Evolutionary conservation across 495 filamentous ascomycete species (phyloP).

Genomic region (Gamarada debralockiae): DNA sequence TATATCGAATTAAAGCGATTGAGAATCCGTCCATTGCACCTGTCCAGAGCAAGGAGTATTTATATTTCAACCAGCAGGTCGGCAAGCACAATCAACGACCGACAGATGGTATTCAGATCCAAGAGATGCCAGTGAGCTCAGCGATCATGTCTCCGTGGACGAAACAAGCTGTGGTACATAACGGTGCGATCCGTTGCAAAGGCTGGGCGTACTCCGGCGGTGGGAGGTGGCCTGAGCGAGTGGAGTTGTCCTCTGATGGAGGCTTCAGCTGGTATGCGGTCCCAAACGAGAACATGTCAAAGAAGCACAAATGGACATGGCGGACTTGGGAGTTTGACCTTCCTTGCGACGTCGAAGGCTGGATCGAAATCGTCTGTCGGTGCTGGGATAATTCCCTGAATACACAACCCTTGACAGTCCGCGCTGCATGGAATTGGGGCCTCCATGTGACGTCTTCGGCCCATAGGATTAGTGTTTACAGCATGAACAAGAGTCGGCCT

Average conservation of each 20-base stretch:
- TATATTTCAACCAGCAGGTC: constrained; percentile 56
- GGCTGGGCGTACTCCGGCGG: constrained; percentile 62
- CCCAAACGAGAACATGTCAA: constrained; percentile 43
- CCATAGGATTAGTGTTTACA: constrained; percentile 61
- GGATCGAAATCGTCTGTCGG: constrained; percentile 52
- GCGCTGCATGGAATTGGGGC: constrained; percentile 53
- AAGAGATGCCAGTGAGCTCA: constrained; percentile 59
- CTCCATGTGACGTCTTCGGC: constrained; percentile 62
- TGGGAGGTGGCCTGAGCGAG: constrained; percentile 53
- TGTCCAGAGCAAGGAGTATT: constrained; percentile 50
- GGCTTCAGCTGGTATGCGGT: constrained; percentile 56
- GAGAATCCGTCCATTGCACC: constrained; percentile 34
- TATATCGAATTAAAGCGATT: constrained; percentile 50
- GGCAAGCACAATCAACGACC: constrained; percentile 55
- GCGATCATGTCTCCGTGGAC: constrained; percentile 54
- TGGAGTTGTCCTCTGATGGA: constrained; percentile 54
- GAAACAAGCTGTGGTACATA: constrained; percentile 48
- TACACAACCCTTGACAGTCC: constrained; percentile 44
- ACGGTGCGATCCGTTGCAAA: constrained; percentile 44
- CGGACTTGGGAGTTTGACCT: constrained; percentile 48
- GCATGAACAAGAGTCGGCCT: constrained; percentile 50
- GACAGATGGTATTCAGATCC: constrained; percentile 53
- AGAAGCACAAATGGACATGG: constrained; percentile 54
- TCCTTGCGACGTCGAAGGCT: constrained; percentile 54
- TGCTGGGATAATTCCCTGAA: constrained; percentile 59